A percentile compares a stretch with the other conserved stretches of the same genome.
phyloP scores from a whole-genome alignment of 768 basidiomycete species.

The Pleurotus cornucopiae region DNA sequence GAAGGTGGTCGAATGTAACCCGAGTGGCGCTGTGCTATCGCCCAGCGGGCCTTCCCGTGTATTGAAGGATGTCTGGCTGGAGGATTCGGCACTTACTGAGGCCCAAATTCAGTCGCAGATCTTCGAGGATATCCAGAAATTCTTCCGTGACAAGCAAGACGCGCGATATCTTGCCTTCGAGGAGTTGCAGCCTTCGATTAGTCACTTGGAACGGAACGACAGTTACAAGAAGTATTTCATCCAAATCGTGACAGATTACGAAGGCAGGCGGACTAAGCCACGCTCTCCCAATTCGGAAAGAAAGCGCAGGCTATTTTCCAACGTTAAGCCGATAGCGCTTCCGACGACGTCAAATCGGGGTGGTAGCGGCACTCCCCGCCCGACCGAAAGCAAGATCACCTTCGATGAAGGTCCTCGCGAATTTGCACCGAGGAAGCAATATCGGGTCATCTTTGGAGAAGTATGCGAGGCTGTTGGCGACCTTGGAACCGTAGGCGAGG shows the following conservation, averaged over 20 bases:
- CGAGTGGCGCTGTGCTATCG: neutral
- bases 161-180: neutral
- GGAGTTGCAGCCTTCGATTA: neutral
- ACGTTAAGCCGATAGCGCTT: too few species aligned
- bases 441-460: too few species aligned
- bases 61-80: conserved; percentile 19
- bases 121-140: conserved; percentile 1
- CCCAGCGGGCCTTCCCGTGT: neutral
- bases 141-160: neutral
- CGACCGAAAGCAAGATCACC: too few species aligned
- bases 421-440: too few species aligned
- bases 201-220: neutral
- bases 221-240: neutral
- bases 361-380: neutral
- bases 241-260: neutral
- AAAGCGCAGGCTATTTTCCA: neutral
- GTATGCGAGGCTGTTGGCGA: neutral
- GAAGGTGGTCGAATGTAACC: conserved; percentile 7
- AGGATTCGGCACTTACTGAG: conserved; percentile 8
- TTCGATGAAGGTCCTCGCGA: too few species aligned
- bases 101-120: conserved; percentile 14
- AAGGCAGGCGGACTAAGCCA: neutral
- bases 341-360: neutral
- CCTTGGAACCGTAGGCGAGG: neutral
- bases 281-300: neutral